Conservation (phyloP, 257 asterid species). For the Przewalskia tangutica region DNA sequence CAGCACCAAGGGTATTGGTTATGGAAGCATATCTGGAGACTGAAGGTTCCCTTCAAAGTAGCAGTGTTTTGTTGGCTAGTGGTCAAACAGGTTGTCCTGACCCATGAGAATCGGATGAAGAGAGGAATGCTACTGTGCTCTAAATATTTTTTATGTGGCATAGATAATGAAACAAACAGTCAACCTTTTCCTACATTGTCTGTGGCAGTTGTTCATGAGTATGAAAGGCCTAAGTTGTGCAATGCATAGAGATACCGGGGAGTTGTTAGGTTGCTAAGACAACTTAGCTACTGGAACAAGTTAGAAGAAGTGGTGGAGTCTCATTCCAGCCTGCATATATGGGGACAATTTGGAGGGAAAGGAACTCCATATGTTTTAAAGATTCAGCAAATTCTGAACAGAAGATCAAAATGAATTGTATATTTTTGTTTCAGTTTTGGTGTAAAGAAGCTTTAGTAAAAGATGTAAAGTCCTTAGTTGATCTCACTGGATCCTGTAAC, state of each 20-base stretch:
- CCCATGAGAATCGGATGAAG: neutral
- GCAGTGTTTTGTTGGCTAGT: too few relatives aligned
- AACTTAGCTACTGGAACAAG: neutral
- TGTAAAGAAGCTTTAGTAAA: neutral
- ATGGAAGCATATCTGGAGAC: too few relatives aligned
- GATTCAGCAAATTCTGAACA: neutral
- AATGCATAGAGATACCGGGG: neutral
- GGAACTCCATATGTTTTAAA: neutral
- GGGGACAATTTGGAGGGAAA: neutral
- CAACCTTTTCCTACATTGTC: neutral
- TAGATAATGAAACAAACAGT: neutral
- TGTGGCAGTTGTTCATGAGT: neutral
- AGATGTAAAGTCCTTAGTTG: neutral
- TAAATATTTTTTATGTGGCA: neutral
- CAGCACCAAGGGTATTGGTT: too few relatives aligned
- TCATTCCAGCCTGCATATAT: neutral
- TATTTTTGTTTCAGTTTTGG: neutral
- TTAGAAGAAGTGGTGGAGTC: neutral
- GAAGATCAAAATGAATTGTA: neutral
- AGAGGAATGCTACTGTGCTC: neutral
- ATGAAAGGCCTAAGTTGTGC: neutral
- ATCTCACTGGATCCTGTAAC: neutral
- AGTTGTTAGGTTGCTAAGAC: neutral
- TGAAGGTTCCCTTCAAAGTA: too few relatives aligned
- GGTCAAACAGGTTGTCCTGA: too few relatives aligned